Percentiles rank a stretch among this genome's conserved stretches.
These are phyloP conservation scores for Mycothermus thermophilus DNA, from an alignment of 495 filamentous ascomycete genomes.

Conservation along the genomic window DNA sequence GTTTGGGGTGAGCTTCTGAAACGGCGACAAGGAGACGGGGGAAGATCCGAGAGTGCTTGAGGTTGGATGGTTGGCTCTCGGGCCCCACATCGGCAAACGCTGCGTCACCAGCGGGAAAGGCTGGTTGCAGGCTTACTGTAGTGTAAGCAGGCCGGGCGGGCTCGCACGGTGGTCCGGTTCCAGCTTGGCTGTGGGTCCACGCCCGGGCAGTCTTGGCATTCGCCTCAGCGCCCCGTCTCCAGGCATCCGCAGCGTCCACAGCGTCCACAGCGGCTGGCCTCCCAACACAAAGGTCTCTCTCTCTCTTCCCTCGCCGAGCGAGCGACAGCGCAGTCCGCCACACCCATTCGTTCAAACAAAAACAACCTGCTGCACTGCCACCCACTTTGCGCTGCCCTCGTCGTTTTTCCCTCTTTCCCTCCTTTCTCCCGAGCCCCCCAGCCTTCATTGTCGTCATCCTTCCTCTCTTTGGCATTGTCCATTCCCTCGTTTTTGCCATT, in stretches of 20 bases:
- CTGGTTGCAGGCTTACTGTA: constrained; percentile 2
- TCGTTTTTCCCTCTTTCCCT: not conserved
- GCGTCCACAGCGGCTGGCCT: not conserved
- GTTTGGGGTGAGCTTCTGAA: constrained; percentile 3
- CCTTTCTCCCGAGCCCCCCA: not conserved
- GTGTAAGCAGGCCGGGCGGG: not conserved
- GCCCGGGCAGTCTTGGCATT: not conserved
- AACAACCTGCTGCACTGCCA: no score
- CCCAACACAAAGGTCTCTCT: no score
- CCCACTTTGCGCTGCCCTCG: constrained; percentile 10
- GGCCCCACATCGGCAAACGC: not conserved
- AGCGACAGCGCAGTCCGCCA: constrained; percentile 3
- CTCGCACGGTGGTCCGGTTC: constrained; percentile 2
- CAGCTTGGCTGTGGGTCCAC: not conserved
- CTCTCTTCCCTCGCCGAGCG: not conserved
- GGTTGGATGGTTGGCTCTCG: not conserved
- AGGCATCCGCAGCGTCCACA: not conserved
- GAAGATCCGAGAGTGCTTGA: not conserved
- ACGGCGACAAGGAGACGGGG: not conserved
- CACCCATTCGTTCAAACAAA: constrained; percentile 6
- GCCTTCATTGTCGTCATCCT: not conserved
- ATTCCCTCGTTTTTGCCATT: not conserved
- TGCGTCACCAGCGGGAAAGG: constrained; percentile 2
- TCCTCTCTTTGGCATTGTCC: not conserved
- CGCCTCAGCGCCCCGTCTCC: not conserved